Evolutionary conservation across 352 stramenopile genomes (phyloP).

Genomic region (Pythium aristosporum): DNA sequence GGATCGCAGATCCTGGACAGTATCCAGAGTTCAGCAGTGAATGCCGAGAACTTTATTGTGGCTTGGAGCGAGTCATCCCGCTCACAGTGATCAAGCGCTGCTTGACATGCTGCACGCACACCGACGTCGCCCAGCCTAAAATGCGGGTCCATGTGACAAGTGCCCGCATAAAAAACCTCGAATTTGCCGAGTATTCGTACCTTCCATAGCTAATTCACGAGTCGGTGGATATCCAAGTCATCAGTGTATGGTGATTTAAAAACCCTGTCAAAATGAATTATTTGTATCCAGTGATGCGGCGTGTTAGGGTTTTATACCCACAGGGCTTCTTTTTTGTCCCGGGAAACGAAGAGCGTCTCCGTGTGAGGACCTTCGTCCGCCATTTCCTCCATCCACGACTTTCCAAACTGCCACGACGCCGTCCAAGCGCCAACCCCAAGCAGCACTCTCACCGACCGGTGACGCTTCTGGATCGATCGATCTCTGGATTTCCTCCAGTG

Average conservation of each 20-base stretch:
- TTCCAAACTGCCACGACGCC: constrained; percentile 6
- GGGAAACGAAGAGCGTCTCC: constrained; percentile 4
- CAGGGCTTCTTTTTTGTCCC: constrained; percentile 24
- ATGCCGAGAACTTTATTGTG: not conserved
- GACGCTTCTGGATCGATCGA: not conserved
- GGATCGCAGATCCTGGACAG: not conserved
- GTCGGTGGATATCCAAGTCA: not conserved
- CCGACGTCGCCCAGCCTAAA: not conserved
- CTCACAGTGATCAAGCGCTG: not conserved
- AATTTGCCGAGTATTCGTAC: not conserved
- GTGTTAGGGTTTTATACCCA: constrained; percentile 23
- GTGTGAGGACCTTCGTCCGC: not conserved
- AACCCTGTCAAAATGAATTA: constrained; percentile 2
- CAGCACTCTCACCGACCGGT: not conserved
- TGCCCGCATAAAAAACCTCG: constrained; percentile 11
- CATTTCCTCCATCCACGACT: constrained; percentile 3
- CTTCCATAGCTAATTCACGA: not conserved
- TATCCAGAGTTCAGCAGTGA: not conserved
- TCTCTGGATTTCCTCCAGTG: not conserved
- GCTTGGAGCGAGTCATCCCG: not conserved
- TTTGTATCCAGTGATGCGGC: constrained; percentile 7
- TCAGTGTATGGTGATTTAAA: not conserved
- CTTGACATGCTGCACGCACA: too few species aligned
- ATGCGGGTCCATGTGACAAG: not conserved
- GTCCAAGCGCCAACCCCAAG: constrained; percentile 3